Evolutionary conservation across 2,329 filamentous ascomycete species (phyloP), one percentile per base, ranked within the genome.

Genomic region (Fusarium denticulatum): DNA sequence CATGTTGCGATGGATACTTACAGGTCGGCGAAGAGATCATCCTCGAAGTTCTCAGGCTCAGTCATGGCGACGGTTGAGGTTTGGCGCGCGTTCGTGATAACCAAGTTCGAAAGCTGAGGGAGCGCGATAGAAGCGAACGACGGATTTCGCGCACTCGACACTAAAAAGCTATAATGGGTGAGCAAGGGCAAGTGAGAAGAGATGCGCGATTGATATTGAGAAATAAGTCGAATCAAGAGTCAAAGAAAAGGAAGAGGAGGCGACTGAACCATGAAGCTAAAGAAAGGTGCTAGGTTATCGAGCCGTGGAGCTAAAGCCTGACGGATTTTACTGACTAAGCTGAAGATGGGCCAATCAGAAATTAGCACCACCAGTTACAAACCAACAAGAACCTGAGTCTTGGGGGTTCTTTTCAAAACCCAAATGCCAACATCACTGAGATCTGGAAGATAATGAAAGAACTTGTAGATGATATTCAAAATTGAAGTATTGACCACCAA

Each of bases 11-110:
- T 13, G 40, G 15, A 28, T 39, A 76, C 94, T 85, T 87, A 97
- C 95, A 97, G 90, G 85, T 97, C 95, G 79, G 95, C 95, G 83
- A 97, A 97, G 84, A 97, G 93, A 88, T 97, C 95, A 80, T 97
- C 95, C 77, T 97, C 95, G 76, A 94, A 91, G 76, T 94, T 93
- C 80, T 95, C 93, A 60, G 89, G 86, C 79, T 96, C 94, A 53
- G 93, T 90, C 94, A 96, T 96, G 78, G 73, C 76, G 68, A 73
- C n/a, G 55, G 65, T 60, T 57, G 49, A 52, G 28, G 39, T 46
- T 57, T 56, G 61, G 59, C 61, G 69, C 65, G 56, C 47, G 45
- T 61, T 59, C 30, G 49, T 61, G 50, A 71, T 47, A 57, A 67
- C 47, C 50, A 58, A 74, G 47, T 24, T 24, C 45, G 46, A 49